phyloP scores from a whole-genome alignment of 345 rosid species.

The Melastoma malabathricum region DNA sequence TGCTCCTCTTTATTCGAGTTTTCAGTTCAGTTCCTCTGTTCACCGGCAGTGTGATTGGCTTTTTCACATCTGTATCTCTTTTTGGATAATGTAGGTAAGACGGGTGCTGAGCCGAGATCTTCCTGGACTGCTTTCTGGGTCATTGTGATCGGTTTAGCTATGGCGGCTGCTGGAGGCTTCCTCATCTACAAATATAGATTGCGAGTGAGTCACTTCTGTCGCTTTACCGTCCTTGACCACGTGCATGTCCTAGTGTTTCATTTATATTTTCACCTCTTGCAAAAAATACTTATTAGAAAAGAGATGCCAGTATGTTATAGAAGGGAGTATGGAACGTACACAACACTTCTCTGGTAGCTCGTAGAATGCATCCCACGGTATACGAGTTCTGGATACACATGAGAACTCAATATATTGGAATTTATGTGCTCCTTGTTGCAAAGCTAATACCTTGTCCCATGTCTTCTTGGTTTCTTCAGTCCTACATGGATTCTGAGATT shows the following conservation, averaged over 20 bases:
- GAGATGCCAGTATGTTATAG: no score
- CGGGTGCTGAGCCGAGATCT: conserved; percentile 52
- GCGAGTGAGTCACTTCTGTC: conserved; percentile 5
- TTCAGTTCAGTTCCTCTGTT: neutral
- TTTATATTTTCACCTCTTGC: no score
- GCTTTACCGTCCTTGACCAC: neutral
- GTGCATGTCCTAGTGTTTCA: no score
- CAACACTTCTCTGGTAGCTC: no score
- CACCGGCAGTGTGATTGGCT: no score
- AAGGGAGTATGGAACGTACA: no score
- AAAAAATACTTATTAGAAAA: no score
- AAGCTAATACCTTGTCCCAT: neutral
- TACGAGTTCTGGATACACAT: no score
- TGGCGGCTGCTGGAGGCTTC: conserved; percentile 79
- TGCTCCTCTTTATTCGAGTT: neutral
- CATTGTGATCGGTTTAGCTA: conserved; percentile 59
- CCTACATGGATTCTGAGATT: conserved; percentile 45
- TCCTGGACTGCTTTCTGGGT: conserved; percentile 94
- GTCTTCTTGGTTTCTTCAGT: conserved; percentile 25
- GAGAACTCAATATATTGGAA: no score
- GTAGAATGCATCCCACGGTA: no score
- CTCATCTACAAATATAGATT: conserved; percentile 40
- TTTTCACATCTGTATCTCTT: no score
- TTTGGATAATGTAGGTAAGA: conserved; percentile 42
- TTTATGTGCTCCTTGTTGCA: no score